Base-by-base conservation (phyloP, 2,329 filamentous ascomycete species). In the Scytalidium sp. region DNA sequence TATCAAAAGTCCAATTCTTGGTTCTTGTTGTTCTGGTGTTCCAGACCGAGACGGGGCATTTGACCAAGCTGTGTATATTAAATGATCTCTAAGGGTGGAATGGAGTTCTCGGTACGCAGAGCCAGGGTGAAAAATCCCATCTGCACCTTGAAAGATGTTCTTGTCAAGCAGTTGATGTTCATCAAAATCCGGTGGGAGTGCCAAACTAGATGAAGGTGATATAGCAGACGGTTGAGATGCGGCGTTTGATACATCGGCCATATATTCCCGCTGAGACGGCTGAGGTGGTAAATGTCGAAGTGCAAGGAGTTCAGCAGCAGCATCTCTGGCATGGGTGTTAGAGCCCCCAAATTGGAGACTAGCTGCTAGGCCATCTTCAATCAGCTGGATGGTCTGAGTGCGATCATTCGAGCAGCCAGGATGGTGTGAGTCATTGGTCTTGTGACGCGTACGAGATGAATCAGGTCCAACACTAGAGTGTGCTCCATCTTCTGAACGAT, bases 81-180 rank as follows among this genome's bases (percentile, higher is more conserved):
- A 66, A 20, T 72, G 69, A 43, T 73, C 70, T 15, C 73, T 66
- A 2, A 76, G 56, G 1, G 71, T 71, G 2, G 71, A 71, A 48
- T 76, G 73, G 1, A 75, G 60, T 40, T 74, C 72, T 47, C 74
- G 70, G 32, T 75, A 76, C 1, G 70, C 67, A 1, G 73, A 75
- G 1, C 73, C 74, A 1, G 74, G 73, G 2, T 74, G 54, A 50
- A 77, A 77, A 19, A 76, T 68, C 45, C 73, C 73, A 44, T 64
- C 64, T 10, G 25, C 23, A 19, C 47, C 43, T 36, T 50, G 52
- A 42, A 53, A 55, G 3, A 55, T 45, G 11, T 41, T 41, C 5
- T 50, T 46, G n/a, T 54, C 32, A 29, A 47, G 46, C 11, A 22
- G 17, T n/a, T 43, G 9, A 13, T 29, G n/a, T 15, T 47, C 25